Evolutionary conservation across 768 basidiomycete genomes (phyloP), one percentile per base, ranked within the genome.

Genomic region (Leccinum disarticulatum): DNA sequence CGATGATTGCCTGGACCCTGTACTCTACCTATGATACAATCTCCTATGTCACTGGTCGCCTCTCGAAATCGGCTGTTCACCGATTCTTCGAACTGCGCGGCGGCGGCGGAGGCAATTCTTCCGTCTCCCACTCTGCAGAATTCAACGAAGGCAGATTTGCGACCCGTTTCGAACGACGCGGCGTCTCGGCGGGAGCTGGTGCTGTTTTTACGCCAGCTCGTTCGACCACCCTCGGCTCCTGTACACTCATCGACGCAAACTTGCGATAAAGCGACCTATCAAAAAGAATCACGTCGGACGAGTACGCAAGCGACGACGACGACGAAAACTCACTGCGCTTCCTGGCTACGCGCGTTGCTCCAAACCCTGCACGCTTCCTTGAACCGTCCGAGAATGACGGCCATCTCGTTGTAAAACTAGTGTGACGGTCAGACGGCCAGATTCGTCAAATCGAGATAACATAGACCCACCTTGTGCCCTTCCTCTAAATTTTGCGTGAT

Each of bases 371-470:
- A 94, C 3, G 80, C 80, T 55, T 88, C 88, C 70, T 86, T 89
- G 77, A 93, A 91, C 61, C 87, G 82, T 6, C 80, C 75, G 1
- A 96, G 72, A 49, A 95, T 84, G 11, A 79, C 82, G 3, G 84
- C 81, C 56, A 98, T 81, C 66, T 92, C 90, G 61, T 93, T 94
- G 71, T 99, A 96, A 69, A 98, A 98, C 90, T 95, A 61, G 1
- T 8, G 17, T n/a, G 8, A 17, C 38, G 17, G 3, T n/a, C 41
- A 7, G 43, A 7, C 0, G 56, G 38, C 36, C 10, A 51, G 17
- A 3, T n/a, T 19, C 28, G 17, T 43, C 28, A 17, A 53, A 53
- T 51, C 38, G 15, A 48, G 25, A 35, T 11, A 6, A 46, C 3
- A 28, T 27, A 33, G 35, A 28, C 62, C 14, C 64, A 89, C 93